A percentile compares a stretch with the other conserved stretches of the same genome.
phyloP scores from a whole-genome alignment of 768 basidiomycete genomes.

The Collybia mongolica region DNA sequence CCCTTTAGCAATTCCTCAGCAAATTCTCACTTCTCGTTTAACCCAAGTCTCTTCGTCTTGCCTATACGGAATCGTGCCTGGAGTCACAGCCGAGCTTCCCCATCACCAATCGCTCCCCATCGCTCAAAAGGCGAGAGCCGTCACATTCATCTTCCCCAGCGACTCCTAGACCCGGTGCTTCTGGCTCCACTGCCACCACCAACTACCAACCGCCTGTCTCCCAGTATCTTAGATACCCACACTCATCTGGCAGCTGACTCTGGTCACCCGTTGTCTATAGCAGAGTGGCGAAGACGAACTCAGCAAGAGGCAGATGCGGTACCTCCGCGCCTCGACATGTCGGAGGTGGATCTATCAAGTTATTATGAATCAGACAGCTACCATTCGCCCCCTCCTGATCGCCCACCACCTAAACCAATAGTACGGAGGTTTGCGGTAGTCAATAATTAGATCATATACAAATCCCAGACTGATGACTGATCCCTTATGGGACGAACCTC shows the following conservation, averaged over 20 bases:
- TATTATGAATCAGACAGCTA: conserved; percentile 26
- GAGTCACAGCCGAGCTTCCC: conserved; percentile 1
- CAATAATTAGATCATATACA: conserved; percentile 20
- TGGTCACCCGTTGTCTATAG: conserved; percentile 18
- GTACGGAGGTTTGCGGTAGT: conserved; percentile 29
- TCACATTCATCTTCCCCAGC: neutral
- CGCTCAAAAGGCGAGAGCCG: neutral
- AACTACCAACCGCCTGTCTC: neutral
- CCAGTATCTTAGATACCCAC: conserved; percentile 1
- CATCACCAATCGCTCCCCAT: neutral
- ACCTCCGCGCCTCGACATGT: conserved; percentile 21
- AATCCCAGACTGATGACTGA: no score
- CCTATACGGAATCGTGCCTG: conserved; percentile 4
- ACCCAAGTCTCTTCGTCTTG: conserved; percentile 25
- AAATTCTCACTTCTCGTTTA: conserved; percentile 20
- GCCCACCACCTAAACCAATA: conserved; percentile 16
- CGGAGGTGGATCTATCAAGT: conserved; percentile 28
- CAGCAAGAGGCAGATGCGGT: conserved; percentile 20
- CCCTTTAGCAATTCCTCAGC: no score
- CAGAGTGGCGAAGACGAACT: conserved; percentile 28
- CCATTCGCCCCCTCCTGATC: conserved; percentile 15
- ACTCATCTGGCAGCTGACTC: conserved; percentile 10
- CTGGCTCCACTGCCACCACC: conserved; percentile 2
- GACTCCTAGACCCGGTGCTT: neutral
- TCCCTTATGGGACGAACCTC: no score